Evolutionary conservation across 192 early-diverging fungal genomes (phyloP).

Genomic region (Phlyctochytrium arcticum): DNA sequence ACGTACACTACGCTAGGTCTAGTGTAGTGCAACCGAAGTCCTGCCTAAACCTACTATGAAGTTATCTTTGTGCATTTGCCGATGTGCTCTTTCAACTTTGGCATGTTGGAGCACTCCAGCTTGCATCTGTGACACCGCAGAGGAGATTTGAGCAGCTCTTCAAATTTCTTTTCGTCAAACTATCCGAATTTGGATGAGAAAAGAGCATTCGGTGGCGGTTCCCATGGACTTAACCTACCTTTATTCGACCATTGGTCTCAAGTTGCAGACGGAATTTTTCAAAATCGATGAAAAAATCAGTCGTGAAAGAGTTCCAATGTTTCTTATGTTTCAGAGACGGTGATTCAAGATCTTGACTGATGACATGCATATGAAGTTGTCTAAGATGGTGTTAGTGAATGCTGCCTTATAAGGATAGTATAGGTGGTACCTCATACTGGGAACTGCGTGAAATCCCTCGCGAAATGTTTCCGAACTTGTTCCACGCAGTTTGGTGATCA

Average conservation of each 20-base stretch:
- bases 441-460: constrained; percentile 59
- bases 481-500: constrained; percentile 19
- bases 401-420: not conserved
- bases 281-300: constrained; percentile 48
- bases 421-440: constrained; percentile 46
- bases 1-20: too few species aligned
- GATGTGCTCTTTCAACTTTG: constrained; percentile 45
- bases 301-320: constrained; percentile 67
- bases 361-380: constrained; percentile 63
- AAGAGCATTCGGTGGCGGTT: too few species aligned
- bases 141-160: constrained; percentile 37
- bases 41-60: too few species aligned
- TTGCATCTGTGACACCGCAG: constrained; percentile 52
- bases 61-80: too few species aligned
- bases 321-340: constrained; percentile 48
- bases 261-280: constrained; percentile 37
- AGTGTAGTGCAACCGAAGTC: too few species aligned
- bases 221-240: constrained; percentile 25
- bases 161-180: constrained; percentile 26
- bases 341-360: constrained; percentile 57
- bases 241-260: constrained; percentile 27
- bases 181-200: not conserved
- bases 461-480: constrained; percentile 34
- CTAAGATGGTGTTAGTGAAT: not conserved
- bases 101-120: constrained; percentile 34